Evolutionary conservation across 2,329 filamentous ascomycete species (phyloP).

Genomic region (Fusarium sarcochroum): DNA sequence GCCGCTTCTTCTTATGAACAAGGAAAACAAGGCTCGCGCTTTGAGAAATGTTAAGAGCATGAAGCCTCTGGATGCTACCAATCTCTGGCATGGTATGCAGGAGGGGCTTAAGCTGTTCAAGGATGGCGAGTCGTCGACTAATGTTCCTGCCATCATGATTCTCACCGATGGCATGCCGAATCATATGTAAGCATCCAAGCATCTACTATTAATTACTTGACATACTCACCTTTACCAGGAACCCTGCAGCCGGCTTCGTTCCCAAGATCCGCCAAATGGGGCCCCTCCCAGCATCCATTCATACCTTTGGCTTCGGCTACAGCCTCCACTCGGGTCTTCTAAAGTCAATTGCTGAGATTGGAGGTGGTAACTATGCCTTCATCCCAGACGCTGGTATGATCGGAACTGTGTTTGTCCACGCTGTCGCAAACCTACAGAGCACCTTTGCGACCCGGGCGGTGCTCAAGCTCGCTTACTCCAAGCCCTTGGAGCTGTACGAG

Average conservation of each 20-base stretch:
- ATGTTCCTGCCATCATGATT: constrained; percentile 66
- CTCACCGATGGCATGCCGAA: constrained; percentile 71
- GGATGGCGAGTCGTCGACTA: constrained; percentile 46
- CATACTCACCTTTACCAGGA: constrained; percentile 49
- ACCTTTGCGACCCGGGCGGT: constrained; percentile 66
- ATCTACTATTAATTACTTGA: fast-evolving
- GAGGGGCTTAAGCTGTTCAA: constrained; percentile 65
- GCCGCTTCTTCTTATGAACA: constrained; percentile 62
- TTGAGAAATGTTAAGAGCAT: constrained; percentile 61
- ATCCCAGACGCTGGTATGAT: constrained; percentile 75
- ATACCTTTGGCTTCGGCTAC: constrained; percentile 58
- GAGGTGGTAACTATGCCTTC: constrained; percentile 71
- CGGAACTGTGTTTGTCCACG: constrained; percentile 73
- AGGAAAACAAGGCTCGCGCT: constrained; percentile 59
- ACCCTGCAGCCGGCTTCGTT: constrained; percentile 67
- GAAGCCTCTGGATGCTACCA: constrained; percentile 59
- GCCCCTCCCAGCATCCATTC: constrained; percentile 58
- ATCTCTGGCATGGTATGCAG: constrained; percentile 70
- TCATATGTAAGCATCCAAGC: constrained; percentile 56
- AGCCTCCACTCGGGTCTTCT: constrained; percentile 62
- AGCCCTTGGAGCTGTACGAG: constrained; percentile 55
- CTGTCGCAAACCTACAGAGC: constrained; percentile 71
- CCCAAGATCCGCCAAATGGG: constrained; percentile 63
- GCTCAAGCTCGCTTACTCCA: constrained; percentile 59
- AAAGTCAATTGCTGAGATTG: constrained; percentile 71